These are phyloP conservation scores for Crinitomyces ghanaensis DNA, from an alignment of 805 yeast species.

Conservation along the genomic window DNA sequence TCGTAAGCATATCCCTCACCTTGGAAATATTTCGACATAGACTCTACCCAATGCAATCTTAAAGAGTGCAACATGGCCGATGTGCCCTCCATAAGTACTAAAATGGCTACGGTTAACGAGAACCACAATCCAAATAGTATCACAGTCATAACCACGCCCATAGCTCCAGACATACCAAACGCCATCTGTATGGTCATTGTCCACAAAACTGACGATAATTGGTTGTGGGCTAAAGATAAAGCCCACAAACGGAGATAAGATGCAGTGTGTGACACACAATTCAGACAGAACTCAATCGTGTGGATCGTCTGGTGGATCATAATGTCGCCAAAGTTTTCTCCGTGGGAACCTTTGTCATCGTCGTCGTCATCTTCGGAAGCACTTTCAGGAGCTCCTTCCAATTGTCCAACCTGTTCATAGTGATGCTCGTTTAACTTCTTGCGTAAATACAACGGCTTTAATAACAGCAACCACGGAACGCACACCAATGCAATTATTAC, in stretches of 20 bases:
- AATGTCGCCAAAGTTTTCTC: conserved; percentile 75
- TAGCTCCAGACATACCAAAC: conserved; percentile 51
- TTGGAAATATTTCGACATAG: conserved; percentile 95
- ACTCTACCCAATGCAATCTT: conserved; percentile 98
- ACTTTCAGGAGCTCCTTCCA: conserved; percentile 19
- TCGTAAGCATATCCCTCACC: conserved; percentile 90
- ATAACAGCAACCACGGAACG: conserved; percentile 83
- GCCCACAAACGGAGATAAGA: conserved; percentile 97
- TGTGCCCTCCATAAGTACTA: conserved; percentile 97
- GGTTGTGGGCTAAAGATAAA: conserved; percentile 91
- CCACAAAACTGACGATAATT: conserved; percentile 92
- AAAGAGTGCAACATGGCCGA: conserved; percentile 98
- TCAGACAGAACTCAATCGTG: conserved; percentile 93
- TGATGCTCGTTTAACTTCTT: conserved; percentile 43
- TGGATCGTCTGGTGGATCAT: conserved; percentile 96
- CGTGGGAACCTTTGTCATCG: conserved; percentile 43
- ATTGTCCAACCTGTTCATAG: conserved; percentile 37
- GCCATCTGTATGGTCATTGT: conserved; percentile 82
- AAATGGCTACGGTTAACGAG: conserved; percentile 73
- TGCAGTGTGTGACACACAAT: conserved; percentile 97
- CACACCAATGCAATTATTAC: conserved; percentile 71
- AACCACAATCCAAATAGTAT: conserved; percentile 92
- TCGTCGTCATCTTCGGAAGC: conserved; percentile 32
- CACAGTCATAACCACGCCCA: conserved; percentile 67
- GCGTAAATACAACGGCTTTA: conserved; percentile 68